A percentile compares a stretch with the other conserved stretches of the same genome.
phyloP scores from a whole-genome alignment of 2,329 filamentous ascomycete species.

The Paraphaeosphaeria minitans region DNA sequence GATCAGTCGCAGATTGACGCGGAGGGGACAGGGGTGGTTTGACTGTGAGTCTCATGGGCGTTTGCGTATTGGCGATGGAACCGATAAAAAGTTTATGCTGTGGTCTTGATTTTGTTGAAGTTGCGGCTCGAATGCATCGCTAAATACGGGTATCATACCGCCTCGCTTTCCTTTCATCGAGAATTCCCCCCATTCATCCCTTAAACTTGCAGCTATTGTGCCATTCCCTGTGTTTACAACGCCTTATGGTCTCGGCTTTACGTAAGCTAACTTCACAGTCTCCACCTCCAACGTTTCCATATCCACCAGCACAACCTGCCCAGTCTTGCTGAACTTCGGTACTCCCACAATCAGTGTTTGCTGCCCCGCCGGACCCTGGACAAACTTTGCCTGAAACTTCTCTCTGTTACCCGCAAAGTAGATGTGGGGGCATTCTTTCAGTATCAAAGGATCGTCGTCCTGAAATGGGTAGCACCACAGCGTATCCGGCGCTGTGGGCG shows the following conservation, averaged over 20 bases:
- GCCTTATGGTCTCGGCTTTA: constrained; percentile 17
- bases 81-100: not conserved
- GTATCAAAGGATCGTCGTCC: constrained; percentile 87
- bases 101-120: not conserved
- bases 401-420: constrained; percentile 90
- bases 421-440: constrained; percentile 83
- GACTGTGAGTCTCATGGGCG: not conserved
- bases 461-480: constrained; percentile 97
- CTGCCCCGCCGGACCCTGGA: constrained; percentile 70
- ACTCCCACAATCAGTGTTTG: constrained; percentile 78
- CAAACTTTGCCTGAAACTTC: constrained; percentile 72
- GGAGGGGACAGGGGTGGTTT: constrained; percentile 19
- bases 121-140: not conserved
- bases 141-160: constrained; percentile 12
- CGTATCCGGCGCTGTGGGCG: constrained; percentile 94
- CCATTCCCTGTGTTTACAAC: not conserved
- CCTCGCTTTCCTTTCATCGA: not conserved
- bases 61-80: not conserved
- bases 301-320: constrained; percentile 83
- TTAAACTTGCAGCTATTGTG: not conserved
- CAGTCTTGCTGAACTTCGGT: constrained; percentile 78
- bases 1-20: constrained; percentile 55
- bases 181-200: not conserved
- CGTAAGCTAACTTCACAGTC: constrained; percentile 54
- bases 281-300: constrained; percentile 82